Percentiles rank a stretch among this genome's conserved stretches.
phyloP scores from a whole-genome alignment of 768 basidiomycete species.

The Calocybe gangraenosa region DNA sequence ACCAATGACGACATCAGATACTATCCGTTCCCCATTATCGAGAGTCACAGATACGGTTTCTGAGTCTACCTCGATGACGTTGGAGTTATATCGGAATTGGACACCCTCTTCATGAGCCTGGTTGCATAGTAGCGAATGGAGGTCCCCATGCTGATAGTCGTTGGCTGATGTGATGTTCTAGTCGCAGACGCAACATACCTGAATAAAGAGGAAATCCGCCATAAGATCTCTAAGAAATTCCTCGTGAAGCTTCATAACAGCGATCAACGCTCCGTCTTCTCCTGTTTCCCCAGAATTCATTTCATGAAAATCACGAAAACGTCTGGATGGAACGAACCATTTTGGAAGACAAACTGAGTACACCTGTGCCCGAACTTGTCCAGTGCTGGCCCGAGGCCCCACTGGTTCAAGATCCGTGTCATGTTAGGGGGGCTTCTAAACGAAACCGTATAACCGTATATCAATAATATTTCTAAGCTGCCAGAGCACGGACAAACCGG shows the following conservation, averaged over 20 bases:
- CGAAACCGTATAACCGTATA: background rate
- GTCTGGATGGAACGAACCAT: constrained; percentile 15
- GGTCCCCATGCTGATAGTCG: constrained; percentile 45
- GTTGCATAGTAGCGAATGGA: constrained; percentile 43
- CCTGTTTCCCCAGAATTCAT: constrained; percentile 24
- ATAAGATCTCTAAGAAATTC: constrained; percentile 38
- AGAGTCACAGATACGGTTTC: constrained; percentile 30
- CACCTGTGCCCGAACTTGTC: constrained; percentile 31
- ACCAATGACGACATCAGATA: constrained; percentile 53
- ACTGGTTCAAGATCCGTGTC: constrained; percentile 49
- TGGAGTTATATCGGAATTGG: constrained; percentile 35
- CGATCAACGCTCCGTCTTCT: constrained; percentile 39
- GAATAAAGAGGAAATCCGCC: constrained; percentile 28
- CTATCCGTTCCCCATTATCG: constrained; percentile 37
- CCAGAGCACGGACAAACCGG: constrained; percentile 23
- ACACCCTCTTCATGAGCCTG: constrained; percentile 46
- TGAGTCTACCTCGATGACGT: constrained; percentile 28
- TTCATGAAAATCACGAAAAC: background rate
- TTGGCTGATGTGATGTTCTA: background rate
- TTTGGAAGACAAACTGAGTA: constrained; percentile 24
- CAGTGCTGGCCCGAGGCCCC: constrained; percentile 48
- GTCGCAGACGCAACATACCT: constrained; percentile 10
- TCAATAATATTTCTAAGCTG: too few species aligned
- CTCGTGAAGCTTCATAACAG: constrained; percentile 42
- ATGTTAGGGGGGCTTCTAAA: constrained; percentile 50